These are phyloP conservation scores for Davidsoniella australis DNA, from an alignment of 2,329 filamentous ascomycete species.

Conservation along the genomic window DNA sequence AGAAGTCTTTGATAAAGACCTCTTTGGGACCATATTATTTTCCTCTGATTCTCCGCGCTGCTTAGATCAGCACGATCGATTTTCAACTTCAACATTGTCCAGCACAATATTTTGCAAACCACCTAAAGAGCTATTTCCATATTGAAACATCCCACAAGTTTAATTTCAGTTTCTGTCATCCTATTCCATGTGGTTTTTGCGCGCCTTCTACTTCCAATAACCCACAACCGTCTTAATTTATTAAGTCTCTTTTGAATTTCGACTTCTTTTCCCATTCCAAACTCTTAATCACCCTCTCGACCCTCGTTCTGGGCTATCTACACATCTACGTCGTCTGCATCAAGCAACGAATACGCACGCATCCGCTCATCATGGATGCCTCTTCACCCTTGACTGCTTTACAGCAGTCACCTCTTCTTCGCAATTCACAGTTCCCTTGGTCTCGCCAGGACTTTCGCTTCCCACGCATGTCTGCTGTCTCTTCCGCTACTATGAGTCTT, in stretches of 20 bases:
- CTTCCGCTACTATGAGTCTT: constrained; percentile 54
- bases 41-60: too few species aligned
- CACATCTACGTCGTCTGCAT: too few species aligned
- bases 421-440: constrained; percentile 31
- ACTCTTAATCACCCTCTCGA: too few species aligned
- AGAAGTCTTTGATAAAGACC: too few species aligned
- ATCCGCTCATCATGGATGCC: constrained; percentile 53
- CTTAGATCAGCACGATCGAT: too few species aligned
- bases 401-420: constrained; percentile 51
- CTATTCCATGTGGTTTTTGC: not conserved
- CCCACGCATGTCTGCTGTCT: constrained; percentile 30
- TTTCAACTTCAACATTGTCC: too few species aligned
- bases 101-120: too few species aligned
- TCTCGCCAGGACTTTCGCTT: constrained; percentile 32
- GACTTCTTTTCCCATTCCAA: not conserved
- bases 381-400: constrained; percentile 90
- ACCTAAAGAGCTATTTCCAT: not conserved
- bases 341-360: not conserved
- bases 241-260: not conserved
- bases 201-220: not conserved
- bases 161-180: not conserved
- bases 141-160: not conserved
- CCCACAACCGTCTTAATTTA: not conserved
- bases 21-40: too few species aligned
- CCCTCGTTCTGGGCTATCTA: too few species aligned